These are phyloP conservation scores for Penicillium sp. DNA, from an alignment of 2,329 filamentous ascomycete genomes.

Conservation along the genomic window DNA sequence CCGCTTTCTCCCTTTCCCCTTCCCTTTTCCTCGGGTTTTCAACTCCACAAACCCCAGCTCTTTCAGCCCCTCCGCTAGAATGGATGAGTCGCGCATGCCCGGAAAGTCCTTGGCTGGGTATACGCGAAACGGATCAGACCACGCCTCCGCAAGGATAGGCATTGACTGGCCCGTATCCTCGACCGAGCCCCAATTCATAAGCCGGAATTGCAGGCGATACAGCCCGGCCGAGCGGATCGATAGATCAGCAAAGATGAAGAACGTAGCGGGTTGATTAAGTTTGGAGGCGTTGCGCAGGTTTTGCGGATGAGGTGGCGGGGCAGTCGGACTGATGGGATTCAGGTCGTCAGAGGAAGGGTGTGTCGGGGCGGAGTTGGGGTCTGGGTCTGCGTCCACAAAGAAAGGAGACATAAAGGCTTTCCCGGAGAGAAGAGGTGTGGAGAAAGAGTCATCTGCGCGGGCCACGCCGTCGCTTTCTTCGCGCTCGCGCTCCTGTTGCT, in stretches of 20 bases:
- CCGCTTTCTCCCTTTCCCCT: slow-evolving; percentile 35
- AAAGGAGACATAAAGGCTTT: slow-evolving; percentile 45
- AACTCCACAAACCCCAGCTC: slow-evolving; percentile 42
- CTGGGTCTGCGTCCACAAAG: slow-evolving; percentile 43
- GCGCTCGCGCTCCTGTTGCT: slow-evolving; percentile 8
- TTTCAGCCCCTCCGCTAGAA: slow-evolving; percentile 40
- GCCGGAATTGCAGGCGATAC: slow-evolving; percentile 46
- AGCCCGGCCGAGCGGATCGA: slow-evolving; percentile 46
- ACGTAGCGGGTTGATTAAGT: slow-evolving; percentile 37
- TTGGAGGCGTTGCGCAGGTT: slow-evolving; percentile 15
- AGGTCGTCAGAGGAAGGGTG: slow-evolving; percentile 32
- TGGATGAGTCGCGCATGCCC: slow-evolving; percentile 43
- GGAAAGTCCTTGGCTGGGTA: slow-evolving; percentile 47
- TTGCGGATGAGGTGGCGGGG: slow-evolving; percentile 3
- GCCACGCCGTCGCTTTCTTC: slow-evolving; percentile 16
- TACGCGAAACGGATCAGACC: slow-evolving; percentile 44
- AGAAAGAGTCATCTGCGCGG: slow-evolving; percentile 21
- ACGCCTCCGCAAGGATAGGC: slow-evolving; percentile 40
- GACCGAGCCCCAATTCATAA: slow-evolving; percentile 43
- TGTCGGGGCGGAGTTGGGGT: slow-evolving; percentile 40
- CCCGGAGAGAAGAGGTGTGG: slow-evolving; percentile 37
- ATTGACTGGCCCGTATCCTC: slow-evolving; percentile 37
- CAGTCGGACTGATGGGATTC: slow-evolving; percentile 5
- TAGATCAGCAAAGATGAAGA: slow-evolving; percentile 50
- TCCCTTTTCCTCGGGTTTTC: slow-evolving; percentile 39